These are phyloP conservation scores for Backusella parvicylindrica DNA, from an alignment of 192 early-diverging fungal genomes.

Conservation along the genomic window DNA sequence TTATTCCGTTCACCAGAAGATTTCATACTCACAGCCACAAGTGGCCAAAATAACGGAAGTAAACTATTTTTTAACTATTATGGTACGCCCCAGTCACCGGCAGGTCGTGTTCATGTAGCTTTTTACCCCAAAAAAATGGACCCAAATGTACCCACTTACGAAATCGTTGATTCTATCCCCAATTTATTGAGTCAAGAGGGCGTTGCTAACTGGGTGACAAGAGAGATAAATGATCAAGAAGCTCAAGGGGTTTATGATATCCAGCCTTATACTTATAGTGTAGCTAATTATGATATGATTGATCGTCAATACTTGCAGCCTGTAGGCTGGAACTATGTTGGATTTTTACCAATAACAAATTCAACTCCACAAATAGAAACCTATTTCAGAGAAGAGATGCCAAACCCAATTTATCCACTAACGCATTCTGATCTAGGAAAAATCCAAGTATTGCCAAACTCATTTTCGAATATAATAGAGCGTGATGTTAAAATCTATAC, in stretches of 20 bases:
- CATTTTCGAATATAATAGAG: not conserved
- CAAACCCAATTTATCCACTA: not conserved
- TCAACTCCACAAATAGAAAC: conserved; percentile 23
- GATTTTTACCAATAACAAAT: conserved; percentile 27
- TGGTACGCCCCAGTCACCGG: not conserved
- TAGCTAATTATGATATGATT: conserved; percentile 16
- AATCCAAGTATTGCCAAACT: conserved; percentile 8
- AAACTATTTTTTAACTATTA: conserved; percentile 17
- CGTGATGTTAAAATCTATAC: conserved; percentile 25
- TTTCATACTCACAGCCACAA: conserved; percentile 16
- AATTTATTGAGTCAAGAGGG: not conserved
- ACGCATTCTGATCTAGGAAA: conserved; percentile 12
- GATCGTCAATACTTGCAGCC: conserved; percentile 19
- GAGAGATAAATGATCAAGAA: conserved; percentile 15
- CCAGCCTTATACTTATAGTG: conserved; percentile 15
- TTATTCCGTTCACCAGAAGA: conserved; percentile 12
- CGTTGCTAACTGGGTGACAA: conserved; percentile 9
- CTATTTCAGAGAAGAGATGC: conserved; percentile 8
- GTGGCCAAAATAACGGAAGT: conserved; percentile 18
- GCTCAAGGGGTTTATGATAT: conserved; percentile 15
- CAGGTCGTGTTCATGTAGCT: conserved; percentile 16
- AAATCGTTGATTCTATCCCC: not conserved
- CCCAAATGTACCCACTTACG: conserved; percentile 21
- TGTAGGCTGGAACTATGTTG: conserved; percentile 29
- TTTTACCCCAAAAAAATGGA: conserved; percentile 28